Evolutionary conservation across 2,329 filamentous ascomycete genomes (phyloP), one percentile per base, ranked within the genome.

Genomic region (Claviceps capensis): DNA sequence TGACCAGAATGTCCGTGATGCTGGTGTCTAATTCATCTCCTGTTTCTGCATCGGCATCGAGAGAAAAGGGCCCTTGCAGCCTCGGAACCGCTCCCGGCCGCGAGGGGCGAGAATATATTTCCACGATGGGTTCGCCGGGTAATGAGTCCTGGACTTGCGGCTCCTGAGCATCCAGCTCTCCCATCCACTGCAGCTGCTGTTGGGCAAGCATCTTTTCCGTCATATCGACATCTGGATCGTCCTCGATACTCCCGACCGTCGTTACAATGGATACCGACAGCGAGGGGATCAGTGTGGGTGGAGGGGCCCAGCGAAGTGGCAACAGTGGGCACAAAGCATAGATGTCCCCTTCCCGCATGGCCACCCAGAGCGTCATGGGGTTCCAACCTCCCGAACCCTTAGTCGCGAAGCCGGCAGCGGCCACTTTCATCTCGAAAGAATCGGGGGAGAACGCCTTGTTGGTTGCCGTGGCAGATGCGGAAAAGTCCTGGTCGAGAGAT

Each of bases 311-410:
- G 60, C 85, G 88, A 49, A 82, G 82, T 0, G 93, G 93, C 36
- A 98, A 73, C 42, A 98, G 75, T 1, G 93, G 93, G 63, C 90
- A 96, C 8, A 98, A 72, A 1, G 91, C 90, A 63, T 98, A 98
- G 5, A 97, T 78, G 62, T 96, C 90, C 3, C 93, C 93, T 54
- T 88, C 86, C 40, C 82, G 81, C 86, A 96, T 98, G n/a, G 90
- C 89, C 49, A 97, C 73, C 88, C 91, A 98, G 11, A 98, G 74
- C 0, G 93, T 97, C 86, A 96, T 96, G 9, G 90, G 82, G 7
- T 89, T 86, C 93, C 93, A 98, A 51, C 89, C 89, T 14, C 89
- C 91, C 6, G 79, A 78, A 38, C 73, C 74, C 56, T 76, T 74
- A 13, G 72, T 72, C 38, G 77, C 73, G 69, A 98, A 98, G 64